Percentiles rank a stretch among this genome's conserved stretches.
Conservation (phyloP, 441 rosid species). For the Pelargonium myrrhifolium region DNA sequence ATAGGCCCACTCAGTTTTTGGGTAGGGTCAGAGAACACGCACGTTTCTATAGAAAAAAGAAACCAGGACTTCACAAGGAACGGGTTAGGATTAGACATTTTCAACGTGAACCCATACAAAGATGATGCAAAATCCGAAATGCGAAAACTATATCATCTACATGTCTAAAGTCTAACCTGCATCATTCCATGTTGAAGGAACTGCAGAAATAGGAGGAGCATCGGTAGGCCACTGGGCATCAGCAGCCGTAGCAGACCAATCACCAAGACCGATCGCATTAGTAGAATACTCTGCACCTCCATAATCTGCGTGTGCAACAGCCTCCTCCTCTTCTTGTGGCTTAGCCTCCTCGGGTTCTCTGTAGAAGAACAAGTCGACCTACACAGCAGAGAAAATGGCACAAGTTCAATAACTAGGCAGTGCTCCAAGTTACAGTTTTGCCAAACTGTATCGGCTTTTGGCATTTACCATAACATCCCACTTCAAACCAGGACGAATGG, state of each 20-base stretch:
- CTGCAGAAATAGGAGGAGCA: conserved; percentile 37
- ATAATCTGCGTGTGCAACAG: conserved; percentile 30
- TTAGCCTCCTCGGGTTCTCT: conserved; percentile 46
- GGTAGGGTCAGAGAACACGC: no score
- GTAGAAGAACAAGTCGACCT: conserved; percentile 66
- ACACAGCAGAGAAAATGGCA: conserved; percentile 5
- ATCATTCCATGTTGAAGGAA: conserved; percentile 37
- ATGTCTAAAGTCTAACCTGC: conserved; percentile 23
- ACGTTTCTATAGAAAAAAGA: no score
- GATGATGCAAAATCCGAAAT: neutral
- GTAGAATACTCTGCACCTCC: conserved; percentile 17
- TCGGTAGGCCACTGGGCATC: conserved; percentile 52
- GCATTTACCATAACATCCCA: conserved; percentile 85
- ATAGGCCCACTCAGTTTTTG: no score
- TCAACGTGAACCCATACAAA: no score
- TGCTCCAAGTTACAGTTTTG: neutral
- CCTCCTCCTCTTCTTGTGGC: conserved; percentile 68
- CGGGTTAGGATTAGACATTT: no score
- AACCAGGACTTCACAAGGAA: no score
- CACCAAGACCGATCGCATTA: conserved; percentile 17
- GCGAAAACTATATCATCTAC: neutral
- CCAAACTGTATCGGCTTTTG: neutral
- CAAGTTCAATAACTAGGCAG: neutral
- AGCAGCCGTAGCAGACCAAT: conserved; percentile 39
- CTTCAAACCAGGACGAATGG: conserved; percentile 65